Conservation (phyloP, 2,329 filamentous ascomycete species). For the Aspergillus udagawae region DNA sequence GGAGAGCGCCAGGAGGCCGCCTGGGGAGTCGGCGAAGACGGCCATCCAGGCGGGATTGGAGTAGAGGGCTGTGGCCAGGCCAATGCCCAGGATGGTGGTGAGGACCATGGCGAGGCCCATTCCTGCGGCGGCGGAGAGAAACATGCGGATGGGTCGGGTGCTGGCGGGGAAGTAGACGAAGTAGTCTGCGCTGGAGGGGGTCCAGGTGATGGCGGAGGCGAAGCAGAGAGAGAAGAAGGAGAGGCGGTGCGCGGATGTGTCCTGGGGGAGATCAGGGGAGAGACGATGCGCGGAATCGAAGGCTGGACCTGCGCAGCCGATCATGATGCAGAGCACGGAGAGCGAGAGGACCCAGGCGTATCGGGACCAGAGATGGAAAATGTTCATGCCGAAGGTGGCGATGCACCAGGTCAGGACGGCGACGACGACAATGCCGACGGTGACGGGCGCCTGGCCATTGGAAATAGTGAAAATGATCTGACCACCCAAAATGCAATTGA, state of each 20-base stretch:
- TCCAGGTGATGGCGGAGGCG: constrained; percentile 30
- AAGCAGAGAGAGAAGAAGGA: constrained; percentile 33
- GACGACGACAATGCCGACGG: constrained; percentile 34
- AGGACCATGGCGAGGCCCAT: constrained; percentile 28
- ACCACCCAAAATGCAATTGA: constrained; percentile 38
- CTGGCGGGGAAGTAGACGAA: constrained; percentile 39
- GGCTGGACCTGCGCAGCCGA: constrained; percentile 37
- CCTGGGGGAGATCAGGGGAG: constrained; percentile 17
- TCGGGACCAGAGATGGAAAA: constrained; percentile 41
- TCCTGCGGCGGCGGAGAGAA: constrained; percentile 33
- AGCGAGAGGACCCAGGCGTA: constrained; percentile 16
- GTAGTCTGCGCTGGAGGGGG: constrained; percentile 36
- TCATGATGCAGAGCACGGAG: constrained; percentile 34
- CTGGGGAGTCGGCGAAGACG: constrained; percentile 27
- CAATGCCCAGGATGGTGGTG: constrained; percentile 35
- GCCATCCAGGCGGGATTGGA: constrained; percentile 23
- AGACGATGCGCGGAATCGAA: constrained; percentile 24
- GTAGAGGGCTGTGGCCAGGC: constrained; percentile 35
- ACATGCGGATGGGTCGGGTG: constrained; percentile 31
- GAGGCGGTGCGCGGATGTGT: constrained; percentile 27
- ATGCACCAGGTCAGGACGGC: constrained; percentile 30
- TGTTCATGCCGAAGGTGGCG: constrained; percentile 34
- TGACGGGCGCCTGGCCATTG: constrained; percentile 30
- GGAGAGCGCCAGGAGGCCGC: constrained; percentile 33
- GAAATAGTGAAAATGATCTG: constrained; percentile 38